Base-by-base conservation (phyloP, 805 yeast genomes). In the Kockiozyma suomiensis region DNA sequence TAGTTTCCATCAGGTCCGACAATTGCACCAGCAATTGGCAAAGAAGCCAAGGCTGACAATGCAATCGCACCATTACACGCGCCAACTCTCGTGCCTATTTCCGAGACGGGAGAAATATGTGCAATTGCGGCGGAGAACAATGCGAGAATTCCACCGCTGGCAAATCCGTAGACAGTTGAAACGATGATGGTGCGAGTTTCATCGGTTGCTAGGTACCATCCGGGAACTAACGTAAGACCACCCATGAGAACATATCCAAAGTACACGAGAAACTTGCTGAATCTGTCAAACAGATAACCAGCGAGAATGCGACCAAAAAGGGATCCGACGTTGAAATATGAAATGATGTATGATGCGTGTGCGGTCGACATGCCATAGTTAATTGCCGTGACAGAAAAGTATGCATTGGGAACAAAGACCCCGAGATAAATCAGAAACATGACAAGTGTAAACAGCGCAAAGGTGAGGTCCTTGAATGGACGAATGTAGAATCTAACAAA, bases 41-140 rank as follows among this genome's bases (percentile, higher is more conserved):
- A 66, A 1, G 73, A 72, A 0, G 66, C 50, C 2, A 72, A 66
- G 17, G 69, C 52, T 1, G 80, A 83, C 66, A 81, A 78, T 0
- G 91, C 79, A 41, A 86, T 83, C 8, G 78, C 68, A 6, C 80
- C 76, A 42, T 87, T 76, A 1, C 89, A 80, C 40, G 84, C 59
- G 1, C 88, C 88, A 88, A 89, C 87, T 10, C 75, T 63, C 2
- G 69, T 66, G 6, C 76, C 75, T n/a, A 71, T 65, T 15, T 67
- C 64, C 21, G 67, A 47, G 43, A 69, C 62, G 0, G 68, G 64
- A 1, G 74, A 71, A 26, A 62, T 42, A 26, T 62, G 61, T 0
- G 74, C 73, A 2, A 72, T 65, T 15, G 70, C 52, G 10, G 72
- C 69, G 0, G 76, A 72, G 12, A 70, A 71, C 13, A 72, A 54